Base-by-base conservation (phyloP, 768 basidiomycete species). In the Pleurotus pulmonarius region DNA sequence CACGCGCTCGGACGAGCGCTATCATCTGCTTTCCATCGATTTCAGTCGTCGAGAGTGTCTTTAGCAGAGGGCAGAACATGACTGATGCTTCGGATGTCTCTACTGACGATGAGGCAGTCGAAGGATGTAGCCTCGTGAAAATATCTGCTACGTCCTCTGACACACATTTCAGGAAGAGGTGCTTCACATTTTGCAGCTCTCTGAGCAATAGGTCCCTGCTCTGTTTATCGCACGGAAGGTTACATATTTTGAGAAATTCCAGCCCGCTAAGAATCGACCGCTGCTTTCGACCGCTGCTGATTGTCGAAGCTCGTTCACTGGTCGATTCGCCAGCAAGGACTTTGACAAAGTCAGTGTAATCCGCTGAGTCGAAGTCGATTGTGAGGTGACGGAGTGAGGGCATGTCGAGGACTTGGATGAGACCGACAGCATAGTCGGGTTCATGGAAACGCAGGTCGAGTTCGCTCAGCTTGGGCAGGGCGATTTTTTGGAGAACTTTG, bases 301-400 rank as follows among this genome's bases (percentile, higher is more conserved):
- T 1, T 13, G 8, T n/a, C 5, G 39, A 6, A 1, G 51, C 24
- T 18, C 39, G 20, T 40, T 53, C 20, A n/a, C 24, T 16, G 16
- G 16, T 6, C 11, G 41, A 11, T 20, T 46, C 44, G 6, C 54
- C 54, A 15, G 75, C 66, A 20, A 89, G 74, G 49, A 75, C 72
- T 34, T 64, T 58, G 25, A 79, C 73, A 53, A 89, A 71, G 0
- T 74, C 70, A 5, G 74, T 74, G 62, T 76, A 87, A 59, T 90
- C 86, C 15, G 72, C 75, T 1, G 71, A 65, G 47, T 83, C 79
- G 56, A 83, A 80, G 60, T 87, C 79, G n/a, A 90, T 73, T 5
- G 73, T 71, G n/a, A 82, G 72, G 26, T 66, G 67, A 2, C 64
- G 68, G 12, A 80, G 59, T 45, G 71, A 74, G 4, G 80, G 78